Base-by-base conservation (phyloP, 805 yeast genomes). In the Yarrowia alimentaria region DNA sequence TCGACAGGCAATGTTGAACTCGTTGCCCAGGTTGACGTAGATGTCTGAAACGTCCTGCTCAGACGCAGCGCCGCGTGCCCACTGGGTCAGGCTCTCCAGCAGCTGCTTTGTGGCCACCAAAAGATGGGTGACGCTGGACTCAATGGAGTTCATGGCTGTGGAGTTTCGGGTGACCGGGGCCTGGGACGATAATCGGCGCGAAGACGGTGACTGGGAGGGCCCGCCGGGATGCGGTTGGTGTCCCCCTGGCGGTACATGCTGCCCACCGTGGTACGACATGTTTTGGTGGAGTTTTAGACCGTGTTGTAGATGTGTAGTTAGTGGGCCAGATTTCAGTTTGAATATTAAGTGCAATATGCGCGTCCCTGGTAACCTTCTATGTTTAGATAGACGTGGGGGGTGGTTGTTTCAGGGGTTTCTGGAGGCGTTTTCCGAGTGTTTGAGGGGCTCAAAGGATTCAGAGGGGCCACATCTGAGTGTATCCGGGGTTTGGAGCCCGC, bases 21-120 rank as follows among this genome's bases (percentile, higher is more conserved):
- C 97, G 61, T 90, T 93, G 0, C 99, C 99, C 21, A 93, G 75
- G 57, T 80, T 83, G 12, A 93, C 99, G 64, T 88, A 93, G 3
- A 89, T 85, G 60, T 89, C 87, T 2, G 96, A 87, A 2, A 93
- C 97, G 56, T 79, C 86, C 52, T 78, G 78, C 37, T 90, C 98
- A 18, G 82, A 75, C 5, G 87, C 89, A n/a, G 77, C 74, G 17
- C 78, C 79, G 55, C 79, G 74, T 1, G 98, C 90, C 99, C 99
- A 93, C 55, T 80, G 86, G 0, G 94, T 87, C 47, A 93, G 69
- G 13, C 86, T 76, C 60, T 87, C 95, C n/a, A 93, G 71, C 10
- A 91, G 71, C 53, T 86, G 89, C 60, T 91, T 91, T 0, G 98
- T 89, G 1, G 95, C 84, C 28, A 90, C 90, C 35, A 93, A 73